Evolutionary conservation across 2,329 filamentous ascomycete genomes (phyloP).

Genomic region (Neofusicoccum cordaticola): DNA sequence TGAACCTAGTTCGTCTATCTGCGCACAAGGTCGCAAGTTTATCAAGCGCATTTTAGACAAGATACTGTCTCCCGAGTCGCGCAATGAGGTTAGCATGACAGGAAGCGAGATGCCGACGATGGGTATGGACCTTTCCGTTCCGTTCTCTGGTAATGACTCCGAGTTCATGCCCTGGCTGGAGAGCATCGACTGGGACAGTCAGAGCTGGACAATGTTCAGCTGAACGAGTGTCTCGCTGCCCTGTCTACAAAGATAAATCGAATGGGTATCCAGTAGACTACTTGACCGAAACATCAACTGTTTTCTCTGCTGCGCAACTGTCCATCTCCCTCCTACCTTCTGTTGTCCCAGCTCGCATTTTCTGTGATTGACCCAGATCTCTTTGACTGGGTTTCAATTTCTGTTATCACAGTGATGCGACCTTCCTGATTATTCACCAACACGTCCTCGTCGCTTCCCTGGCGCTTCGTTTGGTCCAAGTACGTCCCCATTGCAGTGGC

Average conservation of each 20-base stretch:
- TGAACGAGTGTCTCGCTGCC: not conserved
- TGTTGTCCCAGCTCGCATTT: not conserved
- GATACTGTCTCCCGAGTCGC: constrained; percentile 33
- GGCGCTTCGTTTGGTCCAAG: not conserved
- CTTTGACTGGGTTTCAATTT: not conserved
- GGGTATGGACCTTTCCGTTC: constrained; percentile 31
- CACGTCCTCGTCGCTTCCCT: not conserved
- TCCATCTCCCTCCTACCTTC: not conserved
- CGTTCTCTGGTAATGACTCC: constrained; percentile 38
- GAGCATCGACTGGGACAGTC: constrained; percentile 42
- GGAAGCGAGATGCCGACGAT: constrained; percentile 18
- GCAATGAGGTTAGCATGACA: not conserved
- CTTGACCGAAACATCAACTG: not conserved
- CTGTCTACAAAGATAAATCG: not conserved
- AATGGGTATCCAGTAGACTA: no score
- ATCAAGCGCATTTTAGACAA: constrained; percentile 44
- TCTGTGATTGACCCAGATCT: not conserved
- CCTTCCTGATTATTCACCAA: not conserved
- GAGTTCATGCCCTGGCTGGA: constrained; percentile 47
- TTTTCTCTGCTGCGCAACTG: not conserved
- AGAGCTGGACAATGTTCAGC: constrained; percentile 23
- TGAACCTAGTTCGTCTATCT: constrained; percentile 41
- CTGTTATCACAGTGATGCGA: not conserved
- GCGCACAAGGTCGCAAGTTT: constrained; percentile 41
- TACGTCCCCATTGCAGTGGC: not conserved